Conservation (phyloP, 2,329 filamentous ascomycete genomes). For the Orbilia javanica region DNA sequence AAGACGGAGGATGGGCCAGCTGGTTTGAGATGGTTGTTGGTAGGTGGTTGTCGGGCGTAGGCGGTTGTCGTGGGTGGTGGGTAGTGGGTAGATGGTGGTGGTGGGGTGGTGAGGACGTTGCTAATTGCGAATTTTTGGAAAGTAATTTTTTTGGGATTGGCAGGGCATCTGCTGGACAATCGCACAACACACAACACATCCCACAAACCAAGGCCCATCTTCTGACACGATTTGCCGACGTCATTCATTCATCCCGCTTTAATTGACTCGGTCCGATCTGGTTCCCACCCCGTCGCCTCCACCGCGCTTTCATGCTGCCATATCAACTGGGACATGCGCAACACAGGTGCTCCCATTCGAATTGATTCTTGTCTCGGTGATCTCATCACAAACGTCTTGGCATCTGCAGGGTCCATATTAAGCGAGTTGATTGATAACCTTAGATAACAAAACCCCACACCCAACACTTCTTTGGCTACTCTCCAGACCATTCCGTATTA, state of each 20-base stretch:
- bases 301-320: neutral
- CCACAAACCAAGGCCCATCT: neutral
- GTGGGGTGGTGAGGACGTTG: neutral
- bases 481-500: no score
- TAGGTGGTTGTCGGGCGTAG: neutral
- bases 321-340: neutral
- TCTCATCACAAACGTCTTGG: conserved; percentile 13
- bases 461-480: conserved; percentile 21
- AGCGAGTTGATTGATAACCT: conserved; percentile 56
- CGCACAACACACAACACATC: conserved; percentile 29
- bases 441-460: conserved; percentile 53
- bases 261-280: neutral
- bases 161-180: neutral
- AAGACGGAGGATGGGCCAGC: neutral
- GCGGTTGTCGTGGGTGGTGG: neutral
- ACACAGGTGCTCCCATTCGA: neutral
- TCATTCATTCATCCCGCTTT: neutral
- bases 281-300: neutral
- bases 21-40: conserved; percentile 5
- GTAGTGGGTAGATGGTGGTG: neutral
- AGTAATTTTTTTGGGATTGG: conserved; percentile 4
- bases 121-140: neutral
- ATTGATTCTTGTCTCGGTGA: neutral
- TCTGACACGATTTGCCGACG: conserved; percentile 9
- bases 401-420: conserved; percentile 49